Percentiles rank a stretch among this genome's conserved stretches.
phyloP scores from a whole-genome alignment of 2,329 filamentous ascomycete genomes.

The Hymenoscyphus albidus region DNA sequence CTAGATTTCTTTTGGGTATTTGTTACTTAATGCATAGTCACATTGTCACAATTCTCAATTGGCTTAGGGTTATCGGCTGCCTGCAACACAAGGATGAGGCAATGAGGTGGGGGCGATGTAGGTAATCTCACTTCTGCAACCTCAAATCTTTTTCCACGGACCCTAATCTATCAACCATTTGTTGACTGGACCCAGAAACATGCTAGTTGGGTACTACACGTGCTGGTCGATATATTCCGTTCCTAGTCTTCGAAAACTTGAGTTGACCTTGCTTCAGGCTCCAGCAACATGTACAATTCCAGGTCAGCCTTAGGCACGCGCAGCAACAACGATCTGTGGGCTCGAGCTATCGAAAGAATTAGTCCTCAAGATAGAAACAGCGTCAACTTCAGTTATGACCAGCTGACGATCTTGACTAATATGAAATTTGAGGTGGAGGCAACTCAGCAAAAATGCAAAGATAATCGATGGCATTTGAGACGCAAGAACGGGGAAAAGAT shows the following conservation, averaged over 20 bases:
- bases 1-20: no score
- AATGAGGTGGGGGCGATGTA: background rate
- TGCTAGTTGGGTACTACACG: background rate
- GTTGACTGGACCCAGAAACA: background rate
- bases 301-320: background rate
- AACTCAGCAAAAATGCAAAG: slow-evolving; percentile 1
- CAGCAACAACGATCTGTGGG: background rate
- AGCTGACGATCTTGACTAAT: background rate
- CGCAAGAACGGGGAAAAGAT: slow-evolving; percentile 15
- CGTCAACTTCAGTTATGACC: background rate
- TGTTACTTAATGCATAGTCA: no score
- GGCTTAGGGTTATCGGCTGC: no score
- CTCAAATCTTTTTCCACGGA: background rate
- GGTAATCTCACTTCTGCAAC: background rate
- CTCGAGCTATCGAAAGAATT: background rate
- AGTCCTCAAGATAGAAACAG: background rate
- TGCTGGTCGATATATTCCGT: background rate
- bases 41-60: no score
- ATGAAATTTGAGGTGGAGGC: background rate
- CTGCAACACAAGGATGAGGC: no score
- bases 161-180: background rate
- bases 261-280: background rate
- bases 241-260: background rate
- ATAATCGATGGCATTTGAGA: slow-evolving; percentile 5
- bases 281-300: background rate